Evolutionary conservation across 139 green algal species (phyloP).

Genomic region (Zygnema cylindricum): DNA sequence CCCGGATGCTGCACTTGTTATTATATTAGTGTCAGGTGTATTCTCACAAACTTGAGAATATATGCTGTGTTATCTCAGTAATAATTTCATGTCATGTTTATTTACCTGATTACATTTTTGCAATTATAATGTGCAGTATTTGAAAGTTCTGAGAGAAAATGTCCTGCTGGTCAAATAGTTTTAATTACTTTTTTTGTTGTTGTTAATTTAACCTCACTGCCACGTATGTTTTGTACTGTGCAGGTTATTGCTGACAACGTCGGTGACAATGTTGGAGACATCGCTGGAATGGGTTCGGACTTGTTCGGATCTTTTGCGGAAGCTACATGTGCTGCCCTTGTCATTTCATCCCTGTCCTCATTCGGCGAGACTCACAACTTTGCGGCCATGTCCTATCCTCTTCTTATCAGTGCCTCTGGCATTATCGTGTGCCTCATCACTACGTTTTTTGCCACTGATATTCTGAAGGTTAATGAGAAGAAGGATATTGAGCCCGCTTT

Average conservation of each 20-base stretch:
- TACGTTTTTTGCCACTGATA: slow-evolving; percentile 65
- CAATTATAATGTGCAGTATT: too few species aligned
- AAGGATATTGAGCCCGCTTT: slow-evolving; percentile 58
- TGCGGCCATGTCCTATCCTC: slow-evolving; percentile 65
- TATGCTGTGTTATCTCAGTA: too few species aligned
- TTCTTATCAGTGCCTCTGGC: slow-evolving; percentile 66
- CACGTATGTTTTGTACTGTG: not conserved
- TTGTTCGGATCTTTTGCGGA: slow-evolving; percentile 85
- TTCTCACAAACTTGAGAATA: too few species aligned
- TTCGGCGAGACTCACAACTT: slow-evolving; percentile 45
- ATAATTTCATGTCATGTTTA: too few species aligned
- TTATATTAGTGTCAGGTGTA: too few species aligned
- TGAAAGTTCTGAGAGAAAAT: too few species aligned
- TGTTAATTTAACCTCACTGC: too few species aligned
- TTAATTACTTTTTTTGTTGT: too few species aligned
- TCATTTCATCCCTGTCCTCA: slow-evolving; percentile 62
- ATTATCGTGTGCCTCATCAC: slow-evolving; percentile 67
- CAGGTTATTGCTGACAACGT: slow-evolving; percentile 81
- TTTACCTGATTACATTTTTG: too few species aligned
- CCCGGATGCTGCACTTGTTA: too few species aligned
- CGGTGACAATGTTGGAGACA: slow-evolving; percentile 98
- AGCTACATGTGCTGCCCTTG: slow-evolving; percentile 74
- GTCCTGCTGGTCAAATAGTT: too few species aligned
- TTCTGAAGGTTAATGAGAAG: slow-evolving; percentile 46
- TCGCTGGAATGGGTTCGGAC: slow-evolving; percentile 97